These are phyloP conservation scores for Diaporthe ilicicola DNA, from an alignment of 2,329 filamentous ascomycete species.

Conservation along the genomic window DNA sequence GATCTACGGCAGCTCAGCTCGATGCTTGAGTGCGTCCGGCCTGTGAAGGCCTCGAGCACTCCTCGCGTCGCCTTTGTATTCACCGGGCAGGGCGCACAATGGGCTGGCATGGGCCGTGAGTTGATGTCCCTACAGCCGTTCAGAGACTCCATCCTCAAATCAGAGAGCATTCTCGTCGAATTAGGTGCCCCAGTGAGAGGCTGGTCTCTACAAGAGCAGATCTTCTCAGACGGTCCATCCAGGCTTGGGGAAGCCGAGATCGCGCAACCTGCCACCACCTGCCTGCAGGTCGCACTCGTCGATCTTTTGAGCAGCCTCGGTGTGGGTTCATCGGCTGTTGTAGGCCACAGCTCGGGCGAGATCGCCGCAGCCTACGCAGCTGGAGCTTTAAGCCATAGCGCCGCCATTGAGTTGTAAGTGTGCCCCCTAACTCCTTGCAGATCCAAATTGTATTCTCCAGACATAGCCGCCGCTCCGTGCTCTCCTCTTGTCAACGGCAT, in stretches of 20 bases:
- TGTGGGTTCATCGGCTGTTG: constrained; percentile 43
- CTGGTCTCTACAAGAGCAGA: constrained; percentile 41
- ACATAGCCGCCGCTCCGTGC: no score
- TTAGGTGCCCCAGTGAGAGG: constrained; percentile 35
- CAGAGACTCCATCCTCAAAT: constrained; percentile 34
- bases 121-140: constrained; percentile 32
- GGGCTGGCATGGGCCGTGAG: constrained; percentile 38
- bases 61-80: constrained; percentile 42
- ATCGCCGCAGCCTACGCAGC: constrained; percentile 50
- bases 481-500: no score
- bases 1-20: constrained; percentile 2
- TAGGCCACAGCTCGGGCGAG: constrained; percentile 51
- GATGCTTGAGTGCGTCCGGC: background rate
- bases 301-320: constrained; percentile 44
- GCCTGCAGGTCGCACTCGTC: constrained; percentile 53
- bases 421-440: no score
- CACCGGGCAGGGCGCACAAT: constrained; percentile 41
- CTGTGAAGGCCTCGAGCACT: background rate
- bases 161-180: constrained; percentile 33
- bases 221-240: constrained; percentile 31
- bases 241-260: constrained; percentile 40
- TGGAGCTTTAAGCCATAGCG: constrained; percentile 31
- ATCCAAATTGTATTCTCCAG: no score
- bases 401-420: constrained; percentile 32
- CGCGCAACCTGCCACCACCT: constrained; percentile 42